Base-by-base conservation (phyloP, 306 rosid genomes). In the Begonia peltatifolia region DNA sequence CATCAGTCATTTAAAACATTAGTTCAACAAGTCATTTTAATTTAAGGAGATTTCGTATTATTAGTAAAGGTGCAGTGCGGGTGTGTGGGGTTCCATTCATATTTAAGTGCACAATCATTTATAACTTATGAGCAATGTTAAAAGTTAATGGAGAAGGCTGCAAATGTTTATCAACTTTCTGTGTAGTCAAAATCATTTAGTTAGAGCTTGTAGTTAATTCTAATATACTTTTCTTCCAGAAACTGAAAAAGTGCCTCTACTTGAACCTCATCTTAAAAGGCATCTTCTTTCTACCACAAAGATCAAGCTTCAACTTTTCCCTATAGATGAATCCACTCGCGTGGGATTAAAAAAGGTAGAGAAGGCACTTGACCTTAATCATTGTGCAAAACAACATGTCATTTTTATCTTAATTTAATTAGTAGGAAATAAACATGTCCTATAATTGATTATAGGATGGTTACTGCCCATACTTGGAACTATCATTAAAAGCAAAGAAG, bases 261-360 rank as follows among this genome's bases (percentile, higher is more conserved):
- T 49, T 25, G 69, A 63, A 23, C 64, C 51, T 70, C 46, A 64
- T 67, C 69, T 60, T 46, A 62, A 59, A 44, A 62, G 60, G 41
- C 67, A 67, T 59, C 60, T 70, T 48, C 52, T 66, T 72, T 76
- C 93, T 49, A 57, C 60, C 62, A 51, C 73, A 74, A 90, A 80
- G 69, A 74, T 85, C 55, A 85, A 73, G 64, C 71, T 90, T 47
- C 92, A 83, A 62, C 95, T 85, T 69, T 90, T 83, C 47, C 97
- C 97, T 22, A 54, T 76, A 56, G 73, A 83, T 63, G 86, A 71
- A 71, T 68, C 17, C 61, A 85, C 78, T 53, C 79, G 78, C 44
- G 63, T 30, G 56, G 78, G 77, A 61, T 67, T 90, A 62, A 87
- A 78, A 73, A 83, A 85, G 92, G 97, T 90, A 53, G 52, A 14